Evolutionary conservation across 2,329 filamentous ascomycete genomes (phyloP), one percentile per base, ranked within the genome.

Genomic region (Ciborinia camelliae): DNA sequence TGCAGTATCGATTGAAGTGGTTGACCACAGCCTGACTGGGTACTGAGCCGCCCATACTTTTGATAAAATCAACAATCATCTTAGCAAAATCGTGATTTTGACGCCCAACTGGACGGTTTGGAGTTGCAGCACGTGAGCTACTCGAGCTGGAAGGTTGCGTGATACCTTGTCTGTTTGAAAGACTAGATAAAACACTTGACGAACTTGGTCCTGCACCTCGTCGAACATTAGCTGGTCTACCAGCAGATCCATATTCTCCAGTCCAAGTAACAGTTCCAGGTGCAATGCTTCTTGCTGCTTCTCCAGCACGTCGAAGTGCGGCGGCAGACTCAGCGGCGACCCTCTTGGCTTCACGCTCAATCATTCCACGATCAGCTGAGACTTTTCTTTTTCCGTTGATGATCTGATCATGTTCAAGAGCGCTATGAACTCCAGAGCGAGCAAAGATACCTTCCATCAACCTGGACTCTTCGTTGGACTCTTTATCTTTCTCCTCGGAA

Each of bases 211-310:
- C 84, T 41, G 77, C 82, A 14, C 76, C 77, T 39, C 73, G 77
- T 48, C 79, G 82, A 71, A 75, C 65, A 75, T 80, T 65, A 79
- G 81, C 32, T 1, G 90, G 90, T 43, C 90, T 82, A 1, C 93
- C 94, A 5, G 87, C 87, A 58, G 89, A 84, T 12, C 94, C 94
- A 54, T 90, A 86, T 71, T 90, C 86, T 1, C 95, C 94, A 0
- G 94, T 98, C 94, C 94, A 98, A 0, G 94, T 97, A 10, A 95
- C 91, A 0, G 90, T 92, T 9, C 94, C 94, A 39, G 92, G 88
- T 0, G 91, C 91, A 1, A 94, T 81, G 10, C 81, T 83, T 14
- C 86, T 83, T 3, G 93, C 92, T 37, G 88, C 83, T 73, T 93
- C 86, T 50, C 86, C 87, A 12, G 92, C 88, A 66, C 86, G 86